Evolutionary conservation across 805 yeast species (phyloP).

Genomic region (Metschnikowia vanudenii): DNA sequence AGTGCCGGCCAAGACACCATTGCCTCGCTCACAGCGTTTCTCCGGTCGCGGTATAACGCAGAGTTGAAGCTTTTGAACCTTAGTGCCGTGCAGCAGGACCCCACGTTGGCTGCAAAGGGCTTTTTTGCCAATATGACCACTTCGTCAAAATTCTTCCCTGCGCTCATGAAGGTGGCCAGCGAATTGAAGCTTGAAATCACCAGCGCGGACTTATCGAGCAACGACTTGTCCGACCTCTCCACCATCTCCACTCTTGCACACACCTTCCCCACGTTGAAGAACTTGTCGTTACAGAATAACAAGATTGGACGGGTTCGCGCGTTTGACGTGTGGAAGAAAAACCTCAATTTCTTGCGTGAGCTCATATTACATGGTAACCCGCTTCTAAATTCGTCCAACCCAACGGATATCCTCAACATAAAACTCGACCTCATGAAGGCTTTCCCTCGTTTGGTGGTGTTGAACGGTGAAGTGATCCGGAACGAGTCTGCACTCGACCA

Average conservation of each 20-base stretch:
- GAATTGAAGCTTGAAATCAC: slow-evolving; percentile 56
- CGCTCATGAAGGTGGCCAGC: slow-evolving; percentile 77
- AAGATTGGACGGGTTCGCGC: slow-evolving; percentile 55
- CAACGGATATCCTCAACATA: slow-evolving; percentile 38
- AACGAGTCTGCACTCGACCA: slow-evolving; percentile 60
- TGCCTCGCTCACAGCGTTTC: slow-evolving; percentile 57
- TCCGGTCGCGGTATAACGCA: slow-evolving; percentile 66
- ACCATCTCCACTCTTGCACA: slow-evolving; percentile 63
- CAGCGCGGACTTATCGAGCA: slow-evolving; percentile 66
- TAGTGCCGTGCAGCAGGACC: slow-evolving; percentile 63
- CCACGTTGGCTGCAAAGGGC: slow-evolving; percentile 56
- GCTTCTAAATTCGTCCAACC: slow-evolving; percentile 38
- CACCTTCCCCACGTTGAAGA: slow-evolving; percentile 71
- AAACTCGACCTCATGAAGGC: slow-evolving; percentile 60
- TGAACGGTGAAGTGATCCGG: slow-evolving; percentile 77
- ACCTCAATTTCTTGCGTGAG: slow-evolving; percentile 71
- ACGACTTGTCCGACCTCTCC: slow-evolving; percentile 56
- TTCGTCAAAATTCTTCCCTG: slow-evolving; percentile 82
- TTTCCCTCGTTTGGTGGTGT: slow-evolving; percentile 77
- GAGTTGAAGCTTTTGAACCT: slow-evolving; percentile 67
- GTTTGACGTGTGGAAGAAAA: slow-evolving; percentile 75
- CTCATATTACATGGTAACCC: slow-evolving; percentile 81
- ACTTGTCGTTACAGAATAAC: slow-evolving; percentile 79
- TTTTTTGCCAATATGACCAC: slow-evolving; percentile 60
- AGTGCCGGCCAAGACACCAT: slow-evolving; percentile 45